Base-by-base conservation (phyloP, 768 basidiomycete species). In the Xerocomus spinulosus region DNA sequence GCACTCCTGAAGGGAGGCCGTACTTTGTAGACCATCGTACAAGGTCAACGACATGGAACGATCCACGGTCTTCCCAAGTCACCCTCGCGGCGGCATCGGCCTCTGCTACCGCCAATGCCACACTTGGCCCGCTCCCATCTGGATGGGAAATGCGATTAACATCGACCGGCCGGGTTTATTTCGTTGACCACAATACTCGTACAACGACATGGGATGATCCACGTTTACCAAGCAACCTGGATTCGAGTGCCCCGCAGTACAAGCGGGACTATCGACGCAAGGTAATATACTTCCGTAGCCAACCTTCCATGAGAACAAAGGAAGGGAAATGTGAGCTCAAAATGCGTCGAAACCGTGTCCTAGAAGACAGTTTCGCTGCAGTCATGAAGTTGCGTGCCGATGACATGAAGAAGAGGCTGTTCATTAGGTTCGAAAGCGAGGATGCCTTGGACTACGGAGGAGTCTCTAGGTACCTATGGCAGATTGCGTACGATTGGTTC, bases 91-190 rank as follows among this genome's bases (percentile, higher is more conserved):
- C 79, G 21, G 74, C 73, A 46, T 69, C 62, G 56, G 49, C 72
- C 58, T 55, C 71, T 60, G 50, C 71, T 64, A 57, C 75, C 46
- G 66, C 80, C 56, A 79, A 72, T 48, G 67, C 82, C 52, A 73
- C 85, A 54, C 79, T 92, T 15, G 92, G 92, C 0, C 82, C 87
- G 7, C 74, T 95, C 30, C 92, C 92, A 5, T 87, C 84, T 37
- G 92, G 92, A 50, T 95, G 92, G 92, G 92, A 95, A 70, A 94
- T 94, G 92, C 78, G 92, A 17, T 68, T 94, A 44, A 93, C 92
- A 1, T 83, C 85, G 1, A 91, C 87, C 0, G 78, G 79, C 8
- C 77, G 91, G 28, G 85, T 94, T 15, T 95, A 95, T 69, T 95
- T 92, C 56, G 92, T 94, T 13, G 92, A 94, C 63, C 92, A 95